These are phyloP conservation scores for Calonectria pteridis DNA, from an alignment of 2,329 filamentous ascomycete genomes.

Conservation along the genomic window DNA sequence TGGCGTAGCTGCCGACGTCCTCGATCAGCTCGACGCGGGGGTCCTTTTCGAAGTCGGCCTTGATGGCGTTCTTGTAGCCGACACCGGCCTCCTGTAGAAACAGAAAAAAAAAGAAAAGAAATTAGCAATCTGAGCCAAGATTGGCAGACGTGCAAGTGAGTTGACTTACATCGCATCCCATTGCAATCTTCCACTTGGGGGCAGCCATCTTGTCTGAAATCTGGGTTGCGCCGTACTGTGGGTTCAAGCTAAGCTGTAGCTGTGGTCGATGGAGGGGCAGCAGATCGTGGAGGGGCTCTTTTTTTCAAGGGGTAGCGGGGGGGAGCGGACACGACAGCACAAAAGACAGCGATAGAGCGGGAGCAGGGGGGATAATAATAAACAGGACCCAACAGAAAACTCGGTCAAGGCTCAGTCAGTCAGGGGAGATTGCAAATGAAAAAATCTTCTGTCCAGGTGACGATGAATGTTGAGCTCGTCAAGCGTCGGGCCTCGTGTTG, in stretches of 20 bases:
- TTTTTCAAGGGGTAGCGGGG: not conserved
- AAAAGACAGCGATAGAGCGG: not conserved
- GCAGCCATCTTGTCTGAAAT: conserved; percentile 51
- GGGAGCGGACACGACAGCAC: not conserved
- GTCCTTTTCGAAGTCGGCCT: conserved; percentile 76
- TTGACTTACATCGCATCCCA: conserved; percentile 65
- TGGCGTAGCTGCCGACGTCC: conserved; percentile 78
- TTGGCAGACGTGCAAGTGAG: not conserved
- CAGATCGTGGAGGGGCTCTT: not conserved
- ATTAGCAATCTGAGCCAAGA: not conserved
- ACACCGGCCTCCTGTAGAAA: conserved; percentile 75
- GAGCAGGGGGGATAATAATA: not conserved
- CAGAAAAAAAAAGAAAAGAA: not conserved
- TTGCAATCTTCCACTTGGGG: conserved; percentile 64
- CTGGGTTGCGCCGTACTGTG: conserved; percentile 23
- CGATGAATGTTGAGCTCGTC: not conserved
- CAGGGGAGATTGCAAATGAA: not conserved
- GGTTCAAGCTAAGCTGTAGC: conserved; percentile 2
- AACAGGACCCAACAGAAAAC: conserved; percentile 1
- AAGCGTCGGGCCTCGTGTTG: not conserved
- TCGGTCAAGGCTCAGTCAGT: conserved; percentile 8
- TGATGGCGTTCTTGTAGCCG: conserved; percentile 83
- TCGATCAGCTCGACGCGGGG: conserved; percentile 68
- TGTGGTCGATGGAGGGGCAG: not conserved
- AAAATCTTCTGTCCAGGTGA: not conserved